phyloP scores from a whole-genome alignment of 768 basidiomycete species.

The Phanerochaete sordida region DNA sequence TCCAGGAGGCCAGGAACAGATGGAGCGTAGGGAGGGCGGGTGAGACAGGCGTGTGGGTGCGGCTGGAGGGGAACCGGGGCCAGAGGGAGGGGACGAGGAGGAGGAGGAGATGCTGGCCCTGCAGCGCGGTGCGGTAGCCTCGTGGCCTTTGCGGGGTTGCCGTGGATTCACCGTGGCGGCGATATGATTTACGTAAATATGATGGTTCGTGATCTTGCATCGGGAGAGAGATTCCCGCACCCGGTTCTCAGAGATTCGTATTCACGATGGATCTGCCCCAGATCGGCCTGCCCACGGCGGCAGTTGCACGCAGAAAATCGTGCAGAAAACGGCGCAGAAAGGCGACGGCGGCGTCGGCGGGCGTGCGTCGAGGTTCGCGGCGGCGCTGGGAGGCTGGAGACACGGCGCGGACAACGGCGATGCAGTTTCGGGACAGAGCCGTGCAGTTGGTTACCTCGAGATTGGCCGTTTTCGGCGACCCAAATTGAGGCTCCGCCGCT shows the following conservation, averaged over 20 bases:
- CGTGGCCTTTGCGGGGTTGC: conserved; percentile 19
- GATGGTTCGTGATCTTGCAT: conserved; percentile 19
- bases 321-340: not conserved
- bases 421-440: conserved; percentile 5
- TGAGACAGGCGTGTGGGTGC: not conserved
- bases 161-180: conserved; percentile 25
- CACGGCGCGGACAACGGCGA: not conserved
- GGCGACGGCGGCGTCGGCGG: too few relatives aligned
- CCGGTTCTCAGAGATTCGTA: conserved; percentile 28
- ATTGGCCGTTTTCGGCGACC: conserved; percentile 12
- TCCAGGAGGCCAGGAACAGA: conserved; percentile 6
- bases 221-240: conserved; percentile 28
- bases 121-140: conserved; percentile 15
- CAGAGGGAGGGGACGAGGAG: not conserved
- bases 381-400: not conserved
- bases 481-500: conserved; percentile 13
- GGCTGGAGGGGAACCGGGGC: not conserved
- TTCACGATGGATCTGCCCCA: conserved; percentile 11
- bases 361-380: not conserved
- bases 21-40: not conserved
- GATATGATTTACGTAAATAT: conserved; percentile 18
- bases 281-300: conserved; percentile 15
- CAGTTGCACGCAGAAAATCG: not conserved
- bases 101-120: not conserved
- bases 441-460: conserved; percentile 8